Percentiles rank a stretch among this genome's conserved stretches.
phyloP scores from a whole-genome alignment of 2,329 filamentous ascomycete genomes.

The Penicillium sp. region DNA sequence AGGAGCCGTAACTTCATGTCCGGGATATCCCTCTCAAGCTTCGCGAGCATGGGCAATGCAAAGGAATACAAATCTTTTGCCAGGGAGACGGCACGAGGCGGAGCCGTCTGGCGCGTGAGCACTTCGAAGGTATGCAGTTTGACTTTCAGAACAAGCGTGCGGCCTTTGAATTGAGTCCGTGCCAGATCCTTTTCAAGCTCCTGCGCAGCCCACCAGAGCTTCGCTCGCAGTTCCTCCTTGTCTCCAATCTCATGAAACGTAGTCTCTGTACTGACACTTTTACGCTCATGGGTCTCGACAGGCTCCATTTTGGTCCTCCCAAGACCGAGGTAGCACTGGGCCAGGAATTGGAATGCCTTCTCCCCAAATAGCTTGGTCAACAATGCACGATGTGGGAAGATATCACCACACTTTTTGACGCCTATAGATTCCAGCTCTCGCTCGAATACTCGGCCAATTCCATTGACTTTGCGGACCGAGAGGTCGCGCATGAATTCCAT shows the following conservation, averaged over 20 bases:
- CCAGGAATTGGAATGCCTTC: conserved; percentile 83
- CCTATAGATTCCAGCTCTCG: conserved; percentile 85
- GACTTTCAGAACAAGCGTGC: conserved; percentile 87
- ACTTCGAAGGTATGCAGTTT: conserved; percentile 95
- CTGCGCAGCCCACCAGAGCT: conserved; percentile 75
- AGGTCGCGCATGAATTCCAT: conserved; percentile 82
- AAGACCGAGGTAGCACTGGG: conserved; percentile 79
- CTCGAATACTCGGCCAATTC: conserved; percentile 90
- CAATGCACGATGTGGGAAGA: conserved; percentile 72
- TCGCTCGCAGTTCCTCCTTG: conserved; percentile 65
- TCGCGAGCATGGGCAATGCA: conserved; percentile 76
- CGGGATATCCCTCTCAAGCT: conserved; percentile 79
- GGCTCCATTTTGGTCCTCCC: conserved; percentile 83
- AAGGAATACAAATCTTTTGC: conserved; percentile 83
- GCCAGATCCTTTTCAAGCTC: conserved; percentile 83
- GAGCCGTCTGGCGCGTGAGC: conserved; percentile 73
- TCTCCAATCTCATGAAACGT: conserved; percentile 81
- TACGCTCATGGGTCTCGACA: conserved; percentile 83
- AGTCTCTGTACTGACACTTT: conserved; percentile 89
- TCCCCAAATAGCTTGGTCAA: conserved; percentile 80
- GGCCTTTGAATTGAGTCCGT: conserved; percentile 76
- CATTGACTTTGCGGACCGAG: conserved; percentile 87
- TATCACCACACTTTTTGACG: conserved; percentile 82
- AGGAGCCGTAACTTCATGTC: conserved; percentile 77
- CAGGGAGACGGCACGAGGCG: conserved; percentile 66